Evolutionary conservation across 352 stramenopile genomes (phyloP).

Genomic region (Blastocystis sp.): DNA sequence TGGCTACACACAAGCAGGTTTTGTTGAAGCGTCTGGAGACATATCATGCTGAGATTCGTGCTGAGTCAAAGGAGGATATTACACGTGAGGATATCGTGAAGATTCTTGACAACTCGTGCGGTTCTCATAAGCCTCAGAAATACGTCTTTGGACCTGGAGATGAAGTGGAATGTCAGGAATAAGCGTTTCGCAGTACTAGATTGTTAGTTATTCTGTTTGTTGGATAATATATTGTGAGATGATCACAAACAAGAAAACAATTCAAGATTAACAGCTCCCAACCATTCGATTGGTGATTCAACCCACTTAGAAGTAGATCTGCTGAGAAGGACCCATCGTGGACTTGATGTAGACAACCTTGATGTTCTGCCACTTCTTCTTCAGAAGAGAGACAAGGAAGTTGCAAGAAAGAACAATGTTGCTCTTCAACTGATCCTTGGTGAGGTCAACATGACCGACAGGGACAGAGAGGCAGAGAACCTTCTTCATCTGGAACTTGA

Average conservation of each 20-base stretch:
- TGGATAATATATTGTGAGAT: constrained; percentile 2
- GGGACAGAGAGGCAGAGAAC: constrained; percentile 98
- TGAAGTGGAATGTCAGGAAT: constrained; percentile 41
- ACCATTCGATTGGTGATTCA: not conserved
- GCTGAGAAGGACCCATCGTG: constrained; percentile 91
- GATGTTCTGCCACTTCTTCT: constrained; percentile 99
- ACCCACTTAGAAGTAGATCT: constrained; percentile 97
- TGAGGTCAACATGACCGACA: constrained; percentile 88
- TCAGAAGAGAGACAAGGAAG: constrained; percentile 95
- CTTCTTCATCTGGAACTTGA: constrained; percentile 99
- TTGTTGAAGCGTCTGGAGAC: constrained; percentile 26
- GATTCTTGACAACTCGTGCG: constrained; percentile 33
- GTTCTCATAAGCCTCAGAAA: constrained; percentile 49
- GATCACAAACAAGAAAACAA: not conserved
- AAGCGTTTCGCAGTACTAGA: not conserved
- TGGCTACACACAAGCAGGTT: constrained; percentile 48
- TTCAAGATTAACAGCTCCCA: constrained; percentile 37
- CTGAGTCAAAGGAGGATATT: constrained; percentile 19
- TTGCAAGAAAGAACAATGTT: constrained; percentile 96
- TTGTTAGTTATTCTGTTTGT: no score
- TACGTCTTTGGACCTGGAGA: constrained; percentile 58
- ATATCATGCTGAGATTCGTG: constrained; percentile 56
- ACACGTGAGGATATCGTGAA: constrained; percentile 48
- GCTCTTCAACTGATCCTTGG: constrained; percentile 86
- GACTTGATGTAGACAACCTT: constrained; percentile 98